These are phyloP conservation scores for Fennellomyces sp. DNA, from an alignment of 371 early-diverging fungal genomes.

Conservation along the genomic window DNA sequence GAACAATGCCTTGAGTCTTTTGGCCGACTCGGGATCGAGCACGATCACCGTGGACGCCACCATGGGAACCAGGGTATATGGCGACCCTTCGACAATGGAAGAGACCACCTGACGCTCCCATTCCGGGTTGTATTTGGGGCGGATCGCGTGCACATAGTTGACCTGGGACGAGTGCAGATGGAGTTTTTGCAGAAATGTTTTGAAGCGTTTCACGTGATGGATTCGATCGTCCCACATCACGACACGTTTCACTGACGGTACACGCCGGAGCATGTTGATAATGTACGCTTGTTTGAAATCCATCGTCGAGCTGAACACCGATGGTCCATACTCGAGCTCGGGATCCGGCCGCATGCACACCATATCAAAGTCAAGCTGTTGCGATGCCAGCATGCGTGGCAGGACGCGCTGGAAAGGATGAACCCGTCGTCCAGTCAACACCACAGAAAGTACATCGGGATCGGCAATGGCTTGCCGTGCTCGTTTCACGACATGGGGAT, in stretches of 20 bases:
- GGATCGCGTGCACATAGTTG: slow-evolving; percentile 38
- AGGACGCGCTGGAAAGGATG: slow-evolving; percentile 51
- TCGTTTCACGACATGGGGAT: slow-evolving; percentile 30
- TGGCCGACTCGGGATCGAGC: slow-evolving; percentile 1
- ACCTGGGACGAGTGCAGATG: slow-evolving; percentile 23
- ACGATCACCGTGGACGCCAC: slow-evolving; percentile 18
- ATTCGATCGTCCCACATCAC: slow-evolving; percentile 68
- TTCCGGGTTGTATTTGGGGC: slow-evolving; percentile 47
- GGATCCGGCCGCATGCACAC: slow-evolving; percentile 55
- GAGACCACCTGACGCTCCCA: slow-evolving; percentile 48
- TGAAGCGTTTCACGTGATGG: slow-evolving; percentile 50
- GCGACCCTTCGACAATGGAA: slow-evolving; percentile 47
- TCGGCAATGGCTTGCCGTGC: slow-evolving; percentile 34
- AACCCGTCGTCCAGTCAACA: slow-evolving; percentile 63
- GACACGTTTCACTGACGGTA: slow-evolving; percentile 42
- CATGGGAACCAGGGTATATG: slow-evolving; percentile 8
- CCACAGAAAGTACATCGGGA: slow-evolving; percentile 47
- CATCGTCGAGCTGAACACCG: slow-evolving; percentile 51
- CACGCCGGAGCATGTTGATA: slow-evolving; percentile 39
- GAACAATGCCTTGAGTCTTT: slow-evolving; percentile 9
- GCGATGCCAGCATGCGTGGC: slow-evolving; percentile 36
- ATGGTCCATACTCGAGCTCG: slow-evolving; percentile 19
- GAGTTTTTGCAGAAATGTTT: slow-evolving; percentile 37
- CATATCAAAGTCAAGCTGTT: slow-evolving; percentile 53
- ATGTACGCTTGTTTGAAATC: slow-evolving; percentile 63